Evolutionary conservation across 164 flowering plant species (phyloP).

Genomic region (Tetracentron sinense): DNA sequence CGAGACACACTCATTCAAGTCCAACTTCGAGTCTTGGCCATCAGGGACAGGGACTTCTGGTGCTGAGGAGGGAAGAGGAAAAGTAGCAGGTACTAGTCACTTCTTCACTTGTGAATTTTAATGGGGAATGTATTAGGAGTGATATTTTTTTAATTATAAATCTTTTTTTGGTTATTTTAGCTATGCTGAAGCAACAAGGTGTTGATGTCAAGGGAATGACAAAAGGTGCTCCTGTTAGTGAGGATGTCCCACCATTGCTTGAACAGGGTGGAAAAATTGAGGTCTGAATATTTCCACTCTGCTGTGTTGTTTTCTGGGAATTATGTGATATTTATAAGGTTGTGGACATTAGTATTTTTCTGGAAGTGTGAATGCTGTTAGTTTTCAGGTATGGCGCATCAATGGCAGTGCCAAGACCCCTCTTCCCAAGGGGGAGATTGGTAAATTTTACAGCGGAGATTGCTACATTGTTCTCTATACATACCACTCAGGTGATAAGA

Average conservation of each 20-base stretch:
- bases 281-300: conserved; percentile 36
- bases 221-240: conserved; percentile 71
- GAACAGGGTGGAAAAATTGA: conserved; percentile 91
- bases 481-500: conserved; percentile 86
- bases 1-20: conserved; percentile 88
- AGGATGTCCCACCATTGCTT: conserved; percentile 93
- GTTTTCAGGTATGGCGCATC: conserved; percentile 82
- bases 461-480: conserved; percentile 94
- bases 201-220: conserved; percentile 68
- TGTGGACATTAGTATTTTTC: not conserved
- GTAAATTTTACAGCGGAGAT: conserved; percentile 95
- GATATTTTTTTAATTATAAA: conserved; percentile 11
- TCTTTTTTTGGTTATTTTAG: conserved; percentile 33
- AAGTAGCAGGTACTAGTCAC: conserved; percentile 78
- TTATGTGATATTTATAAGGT: conserved; percentile 1
- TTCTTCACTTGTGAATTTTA: not conserved
- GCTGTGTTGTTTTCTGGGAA: not conserved
- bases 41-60: conserved; percentile 64
- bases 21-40: conserved; percentile 97
- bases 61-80: conserved; percentile 96
- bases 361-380: conserved; percentile 5
- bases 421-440: conserved; percentile 75
- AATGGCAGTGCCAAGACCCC: conserved; percentile 90
- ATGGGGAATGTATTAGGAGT: conserved; percentile 2
- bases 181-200: conserved; percentile 98